A percentile compares a stretch with the other conserved stretches of the same genome.
These are phyloP conservation scores for Hypoxylon sp. DNA, from an alignment of 2,329 filamentous ascomycete genomes.

Conservation along the genomic window DNA sequence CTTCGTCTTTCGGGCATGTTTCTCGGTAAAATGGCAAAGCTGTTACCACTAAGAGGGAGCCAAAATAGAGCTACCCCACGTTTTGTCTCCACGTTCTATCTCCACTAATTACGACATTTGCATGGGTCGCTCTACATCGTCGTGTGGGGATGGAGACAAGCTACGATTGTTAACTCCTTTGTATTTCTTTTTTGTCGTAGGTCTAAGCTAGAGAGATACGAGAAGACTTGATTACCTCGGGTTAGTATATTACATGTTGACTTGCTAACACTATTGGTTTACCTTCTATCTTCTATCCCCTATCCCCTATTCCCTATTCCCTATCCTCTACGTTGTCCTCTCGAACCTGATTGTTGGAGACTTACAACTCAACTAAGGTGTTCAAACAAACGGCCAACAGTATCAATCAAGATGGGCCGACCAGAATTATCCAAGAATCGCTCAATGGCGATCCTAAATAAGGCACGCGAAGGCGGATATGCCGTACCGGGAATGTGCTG, in stretches of 20 bases:
- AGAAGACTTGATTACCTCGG: neutral
- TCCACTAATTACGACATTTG: slow-evolving; percentile 22
- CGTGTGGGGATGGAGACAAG: slow-evolving; percentile 12
- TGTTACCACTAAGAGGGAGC: slow-evolving; percentile 28
- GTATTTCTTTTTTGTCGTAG: neutral
- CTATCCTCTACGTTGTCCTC: neutral
- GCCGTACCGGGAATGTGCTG: slow-evolving; percentile 73
- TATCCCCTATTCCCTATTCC: neutral
- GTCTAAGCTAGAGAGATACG: neutral
- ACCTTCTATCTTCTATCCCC: neutral
- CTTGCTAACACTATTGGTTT: neutral
- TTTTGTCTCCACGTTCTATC: slow-evolving; percentile 32
- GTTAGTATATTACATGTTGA: neutral
- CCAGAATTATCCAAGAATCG: slow-evolving; percentile 63
- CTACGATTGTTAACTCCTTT: neutral
- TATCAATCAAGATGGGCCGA: slow-evolving; percentile 54
- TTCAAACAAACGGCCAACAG: slow-evolving; percentile 2
- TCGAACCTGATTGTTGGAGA: neutral
- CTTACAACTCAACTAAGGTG: slow-evolving; percentile 6
- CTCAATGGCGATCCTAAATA: slow-evolving; percentile 69
- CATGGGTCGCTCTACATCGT: too few relatives aligned
- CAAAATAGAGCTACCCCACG: slow-evolving; percentile 39
- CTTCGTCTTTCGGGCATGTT: slow-evolving; percentile 9
- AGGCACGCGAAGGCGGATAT: slow-evolving; percentile 68
- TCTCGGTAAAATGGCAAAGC: slow-evolving; percentile 40